phyloP scores from a whole-genome alignment of 352 stramenopile species.

The Globisporangium apiculatum region DNA sequence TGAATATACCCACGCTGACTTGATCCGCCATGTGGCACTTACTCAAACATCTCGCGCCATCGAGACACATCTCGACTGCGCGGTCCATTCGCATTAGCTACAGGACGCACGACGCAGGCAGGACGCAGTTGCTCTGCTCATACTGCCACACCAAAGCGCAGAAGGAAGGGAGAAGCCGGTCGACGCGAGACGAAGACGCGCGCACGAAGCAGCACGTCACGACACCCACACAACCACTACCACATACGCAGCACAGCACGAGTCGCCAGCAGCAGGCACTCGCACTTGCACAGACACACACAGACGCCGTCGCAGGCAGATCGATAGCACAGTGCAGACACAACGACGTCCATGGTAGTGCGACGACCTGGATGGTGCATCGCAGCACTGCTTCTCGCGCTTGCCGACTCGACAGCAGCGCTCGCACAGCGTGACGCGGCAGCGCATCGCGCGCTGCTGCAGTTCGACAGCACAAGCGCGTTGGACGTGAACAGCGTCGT shows the following conservation, averaged over 20 bases:
- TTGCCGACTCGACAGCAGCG: conserved; percentile 2
- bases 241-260: too few species aligned
- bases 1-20: neutral
- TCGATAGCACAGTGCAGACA: neutral
- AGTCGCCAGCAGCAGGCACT: neutral
- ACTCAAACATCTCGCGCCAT: too few species aligned
- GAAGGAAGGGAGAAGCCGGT: neutral
- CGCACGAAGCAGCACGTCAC: neutral
- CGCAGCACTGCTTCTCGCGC: conserved; percentile 10
- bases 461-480: neutral
- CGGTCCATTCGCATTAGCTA: neutral
- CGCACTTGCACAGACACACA: neutral
- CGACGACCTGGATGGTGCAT: conserved; percentile 7
- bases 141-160: too few species aligned
- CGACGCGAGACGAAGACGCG: neutral
- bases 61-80: neutral
- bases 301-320: neutral
- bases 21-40: neutral
- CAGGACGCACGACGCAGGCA: neutral
- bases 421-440: neutral
- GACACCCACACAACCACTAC: neutral
- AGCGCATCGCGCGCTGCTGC: conserved; percentile 3
- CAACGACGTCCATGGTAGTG: conserved; percentile 1
- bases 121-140: too few species aligned
- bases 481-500: conserved; percentile 5